Evolutionary conservation across 1,284 basidiomycete species (phyloP).

Genomic region (Kwoniella shivajii): DNA sequence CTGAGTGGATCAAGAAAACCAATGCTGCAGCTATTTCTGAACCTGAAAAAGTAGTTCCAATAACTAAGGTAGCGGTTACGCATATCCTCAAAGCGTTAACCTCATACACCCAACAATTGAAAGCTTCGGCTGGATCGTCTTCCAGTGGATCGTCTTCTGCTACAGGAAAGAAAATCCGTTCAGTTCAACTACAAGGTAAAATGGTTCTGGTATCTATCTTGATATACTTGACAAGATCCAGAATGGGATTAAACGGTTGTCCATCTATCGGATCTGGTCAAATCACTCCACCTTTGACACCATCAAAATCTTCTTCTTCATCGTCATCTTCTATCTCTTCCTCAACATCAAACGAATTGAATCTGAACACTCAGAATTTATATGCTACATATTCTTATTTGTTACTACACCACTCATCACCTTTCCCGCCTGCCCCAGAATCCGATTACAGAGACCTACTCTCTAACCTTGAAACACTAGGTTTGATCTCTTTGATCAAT

Average conservation of each 20-base stretch:
- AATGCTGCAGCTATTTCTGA: constrained; percentile 12
- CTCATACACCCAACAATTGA: constrained; percentile 46
- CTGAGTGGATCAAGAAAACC: constrained; percentile 50
- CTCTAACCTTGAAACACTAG: constrained; percentile 51
- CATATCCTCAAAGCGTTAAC: constrained; percentile 51
- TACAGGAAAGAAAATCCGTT: constrained; percentile 45
- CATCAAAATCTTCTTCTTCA: constrained; percentile 19
- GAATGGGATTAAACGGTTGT: constrained; percentile 40
- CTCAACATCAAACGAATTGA: background rate
- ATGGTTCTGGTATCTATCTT: constrained; percentile 51
- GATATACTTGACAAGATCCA: constrained; percentile 36
- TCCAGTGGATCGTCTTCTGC: constrained; percentile 19
- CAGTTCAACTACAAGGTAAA: constrained; percentile 51
- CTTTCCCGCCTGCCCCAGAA: constrained; percentile 51
- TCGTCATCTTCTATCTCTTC: constrained; percentile 26
- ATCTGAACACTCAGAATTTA: constrained; percentile 16
- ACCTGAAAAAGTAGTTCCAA: constrained; percentile 16
- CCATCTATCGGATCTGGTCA: constrained; percentile 19
- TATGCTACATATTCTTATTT: constrained; percentile 51
- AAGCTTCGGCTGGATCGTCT: constrained; percentile 44
- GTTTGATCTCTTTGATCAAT: constrained; percentile 37
- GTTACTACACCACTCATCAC: constrained; percentile 36
- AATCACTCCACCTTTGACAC: constrained; percentile 23
- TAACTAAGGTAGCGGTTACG: constrained; percentile 44
- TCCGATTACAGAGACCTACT: constrained; percentile 53